Evolutionary conservation across 192 early-diverging fungal species (phyloP), one percentile per base, ranked within the genome.

Genomic region (Entomortierella lignicola): DNA sequence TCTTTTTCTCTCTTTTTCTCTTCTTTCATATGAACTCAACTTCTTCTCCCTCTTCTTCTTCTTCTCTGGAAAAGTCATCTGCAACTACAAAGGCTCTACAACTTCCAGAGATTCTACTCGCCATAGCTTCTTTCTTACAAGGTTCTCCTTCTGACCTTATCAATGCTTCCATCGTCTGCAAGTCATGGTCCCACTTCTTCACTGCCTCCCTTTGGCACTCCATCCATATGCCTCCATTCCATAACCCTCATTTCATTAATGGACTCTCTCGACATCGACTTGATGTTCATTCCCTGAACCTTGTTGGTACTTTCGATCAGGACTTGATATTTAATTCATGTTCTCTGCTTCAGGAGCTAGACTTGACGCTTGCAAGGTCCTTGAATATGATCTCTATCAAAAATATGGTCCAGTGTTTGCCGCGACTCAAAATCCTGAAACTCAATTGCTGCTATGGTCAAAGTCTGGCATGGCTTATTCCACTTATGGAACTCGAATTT

Each of bases 401-500:
- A 15, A 15, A 25, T 17, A 41, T 64, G 62, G 62, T 54, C 34
- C 17, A 26, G 13, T 39, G 30, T 41, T 31, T 64, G 31, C 62
- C 62, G 4, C 39, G 34, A 0, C 51, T 64, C 15, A 53, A 41
- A 26, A 15, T 12, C 23, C 32, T 64, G 5, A 18, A n/a, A 25
- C 30, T 64, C 30, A 64, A 64, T 39, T 53, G 62, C 51, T 64
- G 62, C 21, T 26, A 64, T 41, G 62, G 51, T 2, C 62, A 64
- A 18, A 23, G 23, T 2, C 11, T 64, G 12, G 4, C 48, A 20
- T 64, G 62, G 62, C 62, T 64, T 4, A 8, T 17, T 18, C 17
- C 21, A 26, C 32, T 64, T 4, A 53, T 1, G 34, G 23, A 23
- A 1, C 34, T 64, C 5, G 31, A 26, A 21, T 39, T 10, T 53